These are phyloP conservation scores for Akebia trifoliata DNA, from an alignment of 164 flowering plant species.

Conservation along the genomic window DNA sequence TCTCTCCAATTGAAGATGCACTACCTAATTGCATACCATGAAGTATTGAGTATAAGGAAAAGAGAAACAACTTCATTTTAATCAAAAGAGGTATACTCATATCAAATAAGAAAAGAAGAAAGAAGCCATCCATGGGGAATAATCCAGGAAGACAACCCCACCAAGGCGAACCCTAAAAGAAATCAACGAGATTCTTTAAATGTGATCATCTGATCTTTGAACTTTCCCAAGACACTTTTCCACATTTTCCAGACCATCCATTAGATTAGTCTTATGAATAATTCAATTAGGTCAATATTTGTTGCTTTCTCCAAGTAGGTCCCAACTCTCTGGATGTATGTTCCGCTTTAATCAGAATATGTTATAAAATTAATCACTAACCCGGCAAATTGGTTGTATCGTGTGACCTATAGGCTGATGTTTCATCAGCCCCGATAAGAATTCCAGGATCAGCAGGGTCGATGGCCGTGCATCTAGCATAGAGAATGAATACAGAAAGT, in stretches of 20 bases:
- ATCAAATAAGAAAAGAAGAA: neutral
- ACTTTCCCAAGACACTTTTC: neutral
- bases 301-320: neutral
- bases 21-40: slow-evolving; percentile 26
- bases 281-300: slow-evolving; percentile 1
- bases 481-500: slow-evolving; percentile 67
- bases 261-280: too few species aligned
- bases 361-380: slow-evolving; percentile 23
- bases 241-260: neutral
- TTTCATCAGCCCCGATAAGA: slow-evolving; percentile 42
- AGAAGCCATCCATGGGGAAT: neutral
- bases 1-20: slow-evolving; percentile 45
- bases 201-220: neutral
- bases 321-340: neutral
- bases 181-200: neutral
- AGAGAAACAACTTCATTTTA: neutral
- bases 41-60: neutral
- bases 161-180: neutral
- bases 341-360: neutral
- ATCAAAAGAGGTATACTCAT: neutral
- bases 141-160: neutral
- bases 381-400: slow-evolving; percentile 39
- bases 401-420: slow-evolving; percentile 34
- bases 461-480: slow-evolving; percentile 86
- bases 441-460: slow-evolving; percentile 98